Conservation (phyloP, 257 asterid genomes). For the Lavandula angustifolia region DNA sequence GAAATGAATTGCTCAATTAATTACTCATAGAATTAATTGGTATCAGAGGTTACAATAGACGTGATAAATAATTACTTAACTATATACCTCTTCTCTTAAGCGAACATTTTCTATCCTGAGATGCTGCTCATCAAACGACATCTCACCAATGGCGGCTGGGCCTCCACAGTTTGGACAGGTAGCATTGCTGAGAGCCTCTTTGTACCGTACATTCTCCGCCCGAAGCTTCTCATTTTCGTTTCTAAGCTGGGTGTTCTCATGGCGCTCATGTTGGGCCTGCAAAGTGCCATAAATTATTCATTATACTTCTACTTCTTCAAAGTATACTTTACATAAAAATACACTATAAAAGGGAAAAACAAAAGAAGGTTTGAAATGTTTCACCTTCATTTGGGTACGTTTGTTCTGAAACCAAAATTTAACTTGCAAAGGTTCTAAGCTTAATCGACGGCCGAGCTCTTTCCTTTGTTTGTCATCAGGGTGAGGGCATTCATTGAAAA, state of each 20-base stretch:
- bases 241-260: conserved; percentile 60
- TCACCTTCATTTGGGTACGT: conserved; percentile 86
- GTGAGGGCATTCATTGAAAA: conserved; percentile 87
- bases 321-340: neutral
- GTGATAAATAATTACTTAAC: neutral
- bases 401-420: conserved; percentile 97
- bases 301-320: neutral
- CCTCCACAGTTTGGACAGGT: conserved; percentile 73
- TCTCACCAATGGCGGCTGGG: conserved; percentile 70
- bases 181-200: conserved; percentile 65
- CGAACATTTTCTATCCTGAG: conserved; percentile 76
- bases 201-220: conserved; percentile 61
- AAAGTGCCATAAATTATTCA: neutral
- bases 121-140: conserved; percentile 75
- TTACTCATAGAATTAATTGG: neutral
- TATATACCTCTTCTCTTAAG: conserved; percentile 75
- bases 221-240: conserved; percentile 72
- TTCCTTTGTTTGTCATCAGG: conserved; percentile 96
- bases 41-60: neutral
- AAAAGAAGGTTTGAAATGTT: too few species aligned
- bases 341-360: neutral
- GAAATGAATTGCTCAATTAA: neutral
- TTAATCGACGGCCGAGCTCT: conserved; percentile 76
- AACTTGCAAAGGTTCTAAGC: conserved; percentile 80
- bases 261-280: conserved; percentile 73